A percentile compares a stretch with the other conserved stretches of the same genome.
These are phyloP conservation scores for Ballota nigra DNA, from an alignment of 257 asterid genomes.

Conservation along the genomic window DNA sequence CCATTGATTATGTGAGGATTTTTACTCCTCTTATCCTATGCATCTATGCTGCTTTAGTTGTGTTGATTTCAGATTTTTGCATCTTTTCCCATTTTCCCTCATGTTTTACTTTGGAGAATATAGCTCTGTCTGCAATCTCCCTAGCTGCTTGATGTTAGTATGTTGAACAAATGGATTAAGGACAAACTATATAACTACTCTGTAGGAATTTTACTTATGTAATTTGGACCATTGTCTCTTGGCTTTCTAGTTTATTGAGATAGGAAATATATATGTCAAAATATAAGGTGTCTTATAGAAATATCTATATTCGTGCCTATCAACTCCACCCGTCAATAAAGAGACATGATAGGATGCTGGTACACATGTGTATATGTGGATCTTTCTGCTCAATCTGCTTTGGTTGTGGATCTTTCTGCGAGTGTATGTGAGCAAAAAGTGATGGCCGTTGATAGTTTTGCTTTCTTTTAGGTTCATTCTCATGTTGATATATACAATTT, in stretches of 20 bases:
- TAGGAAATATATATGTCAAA: not conserved
- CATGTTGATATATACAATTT: conserved; percentile 91
- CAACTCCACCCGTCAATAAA: not conserved
- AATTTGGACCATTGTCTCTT: not conserved
- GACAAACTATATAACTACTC: not conserved
- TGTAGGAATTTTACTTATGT: not conserved
- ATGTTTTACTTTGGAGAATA: not conserved
- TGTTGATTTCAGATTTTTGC: conserved; percentile 12
- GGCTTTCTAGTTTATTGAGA: conserved; percentile 9
- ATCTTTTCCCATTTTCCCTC: not conserved
- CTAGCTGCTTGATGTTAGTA: conserved; percentile 17
- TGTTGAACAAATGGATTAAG: not conserved
- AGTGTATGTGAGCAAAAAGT: not conserved
- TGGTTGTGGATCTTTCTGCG: not conserved
- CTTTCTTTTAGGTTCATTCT: conserved; percentile 68
- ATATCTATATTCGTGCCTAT: conserved; percentile 6
- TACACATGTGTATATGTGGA: not conserved
- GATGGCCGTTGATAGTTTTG: conserved; percentile 10
- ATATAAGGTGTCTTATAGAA: not conserved
- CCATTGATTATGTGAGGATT: conserved; percentile 69
- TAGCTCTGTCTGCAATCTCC: not conserved
- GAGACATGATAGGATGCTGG: conserved; percentile 13
- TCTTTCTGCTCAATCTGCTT: not conserved
- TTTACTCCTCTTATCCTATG: not conserved
- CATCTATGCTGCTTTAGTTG: conserved; percentile 9